phyloP scores from a whole-genome alignment of 345 rosid species.

The Moricandia arvensis region DNA sequence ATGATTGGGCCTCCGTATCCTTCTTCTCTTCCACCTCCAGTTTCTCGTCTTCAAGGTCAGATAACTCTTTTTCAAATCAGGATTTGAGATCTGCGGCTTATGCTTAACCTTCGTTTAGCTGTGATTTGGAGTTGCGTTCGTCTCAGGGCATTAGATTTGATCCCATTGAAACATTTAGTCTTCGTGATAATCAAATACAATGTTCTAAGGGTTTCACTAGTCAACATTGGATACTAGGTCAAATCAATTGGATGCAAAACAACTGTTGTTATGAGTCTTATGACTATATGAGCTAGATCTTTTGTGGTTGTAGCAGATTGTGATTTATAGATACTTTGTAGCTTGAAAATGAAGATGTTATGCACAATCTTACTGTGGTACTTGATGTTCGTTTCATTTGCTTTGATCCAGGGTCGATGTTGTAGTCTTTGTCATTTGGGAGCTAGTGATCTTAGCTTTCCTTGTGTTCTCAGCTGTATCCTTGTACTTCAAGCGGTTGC shows the following conservation, averaged over 20 bases:
- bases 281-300: neutral
- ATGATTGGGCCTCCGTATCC: neutral
- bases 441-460: constrained; percentile 82
- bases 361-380: neutral
- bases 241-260: neutral
- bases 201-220: no score
- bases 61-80: neutral
- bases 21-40: neutral
- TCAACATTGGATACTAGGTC: no score
- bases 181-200: no score
- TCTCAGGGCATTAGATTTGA: no score
- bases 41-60: neutral
- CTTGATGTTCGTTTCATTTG: neutral
- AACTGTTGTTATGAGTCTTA: neutral
- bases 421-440: constrained; percentile 88
- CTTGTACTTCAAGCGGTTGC: constrained; percentile 70
- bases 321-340: no score
- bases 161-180: no score
- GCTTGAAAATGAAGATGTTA: no score
- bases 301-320: no score
- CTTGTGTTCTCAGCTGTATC: constrained; percentile 95
- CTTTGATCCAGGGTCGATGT: constrained; percentile 84
- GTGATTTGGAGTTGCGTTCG: neutral
- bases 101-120: neutral
- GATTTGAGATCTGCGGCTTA: neutral